Percentiles rank a stretch among this genome's conserved stretches.
These are phyloP conservation scores for Neolentinus lepideus DNA, from an alignment of 1,284 basidiomycete genomes.

Conservation along the genomic window DNA sequence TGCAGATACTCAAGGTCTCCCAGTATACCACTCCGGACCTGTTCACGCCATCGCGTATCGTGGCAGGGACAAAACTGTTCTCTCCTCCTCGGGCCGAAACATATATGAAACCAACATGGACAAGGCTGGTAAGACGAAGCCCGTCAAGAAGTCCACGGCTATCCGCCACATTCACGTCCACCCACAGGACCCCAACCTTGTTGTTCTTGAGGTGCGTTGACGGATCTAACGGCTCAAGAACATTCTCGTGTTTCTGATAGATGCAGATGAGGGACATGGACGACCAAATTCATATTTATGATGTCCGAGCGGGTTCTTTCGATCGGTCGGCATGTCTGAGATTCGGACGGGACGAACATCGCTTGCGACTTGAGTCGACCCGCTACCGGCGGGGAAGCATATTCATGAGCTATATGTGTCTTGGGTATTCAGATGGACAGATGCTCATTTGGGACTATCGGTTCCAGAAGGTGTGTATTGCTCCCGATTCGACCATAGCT, in stretches of 20 bases:
- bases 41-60: slow-evolving; percentile 31
- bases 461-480: slow-evolving; percentile 30
- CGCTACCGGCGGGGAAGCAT: slow-evolving; percentile 12
- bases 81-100: slow-evolving; percentile 25
- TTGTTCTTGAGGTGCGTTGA: slow-evolving; percentile 38
- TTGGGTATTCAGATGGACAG: slow-evolving; percentile 36
- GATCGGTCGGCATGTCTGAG: slow-evolving; percentile 30
- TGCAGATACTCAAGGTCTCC: slow-evolving; percentile 15
- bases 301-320: slow-evolving; percentile 31
- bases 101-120: slow-evolving; percentile 27
- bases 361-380: slow-evolving; percentile 19
- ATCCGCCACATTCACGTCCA: slow-evolving; percentile 41
- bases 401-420: slow-evolving; percentile 32
- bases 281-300: slow-evolving; percentile 39
- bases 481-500: neutral
- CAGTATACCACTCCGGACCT: slow-evolving; percentile 20
- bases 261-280: slow-evolving; percentile 40
- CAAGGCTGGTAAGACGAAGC: slow-evolving; percentile 17
- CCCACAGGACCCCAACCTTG: slow-evolving; percentile 31
- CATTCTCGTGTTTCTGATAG: slow-evolving; percentile 11
- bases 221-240: slow-evolving; percentile 6
- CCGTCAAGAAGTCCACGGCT: slow-evolving; percentile 28
- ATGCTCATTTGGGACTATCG: slow-evolving; percentile 46
- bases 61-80: slow-evolving; percentile 21
- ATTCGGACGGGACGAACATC: slow-evolving; percentile 30